These are phyloP conservation scores for Beta macrorhiza DNA, from an alignment of 179 eudicot genomes.

Conservation along the genomic window DNA sequence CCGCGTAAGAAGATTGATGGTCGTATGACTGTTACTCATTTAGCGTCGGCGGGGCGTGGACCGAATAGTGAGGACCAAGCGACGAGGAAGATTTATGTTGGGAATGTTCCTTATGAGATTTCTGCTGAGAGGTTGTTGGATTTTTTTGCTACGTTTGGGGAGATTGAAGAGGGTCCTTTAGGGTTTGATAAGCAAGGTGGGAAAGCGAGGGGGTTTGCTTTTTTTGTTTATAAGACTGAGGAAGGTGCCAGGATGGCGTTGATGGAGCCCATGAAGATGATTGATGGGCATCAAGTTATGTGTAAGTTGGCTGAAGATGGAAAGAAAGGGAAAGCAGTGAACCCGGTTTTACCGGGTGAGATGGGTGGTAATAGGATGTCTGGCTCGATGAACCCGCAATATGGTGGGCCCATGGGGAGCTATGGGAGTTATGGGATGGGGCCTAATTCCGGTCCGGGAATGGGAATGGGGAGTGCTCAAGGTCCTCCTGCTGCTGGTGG, in stretches of 20 bases:
- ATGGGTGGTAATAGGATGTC: slow-evolving; percentile 29
- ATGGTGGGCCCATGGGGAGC: slow-evolving; percentile 27
- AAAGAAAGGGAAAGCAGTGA: slow-evolving; percentile 39
- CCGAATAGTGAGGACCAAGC: slow-evolving; percentile 31
- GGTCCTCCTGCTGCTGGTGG: slow-evolving; percentile 26
- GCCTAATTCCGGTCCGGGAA: slow-evolving; percentile 4
- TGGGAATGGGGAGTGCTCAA: slow-evolving; percentile 18
- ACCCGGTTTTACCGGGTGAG: slow-evolving; percentile 31
- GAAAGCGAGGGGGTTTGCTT: slow-evolving; percentile 43
- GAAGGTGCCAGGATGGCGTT: slow-evolving; percentile 37
- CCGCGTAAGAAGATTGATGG: slow-evolving; percentile 48
- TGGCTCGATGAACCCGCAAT: slow-evolving; percentile 21
- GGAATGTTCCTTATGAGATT: slow-evolving; percentile 45
- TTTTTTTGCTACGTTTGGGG: slow-evolving; percentile 39
- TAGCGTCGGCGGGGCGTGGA: slow-evolving; percentile 41
- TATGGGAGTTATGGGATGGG: slow-evolving; percentile 24
- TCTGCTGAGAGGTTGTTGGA: slow-evolving; percentile 39
- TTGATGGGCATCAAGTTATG: slow-evolving; percentile 40
- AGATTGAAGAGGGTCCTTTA: slow-evolving; percentile 50
- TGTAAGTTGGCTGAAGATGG: slow-evolving; percentile 49
- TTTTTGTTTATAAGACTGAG: slow-evolving; percentile 44
- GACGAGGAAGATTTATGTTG: slow-evolving; percentile 47
- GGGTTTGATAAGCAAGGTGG: slow-evolving; percentile 51
- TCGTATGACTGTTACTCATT: slow-evolving; percentile 40
- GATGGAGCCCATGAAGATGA: slow-evolving; percentile 39